Base-by-base conservation (phyloP, 305 asterid genomes). In the Fraxinus dipetala region DNA sequence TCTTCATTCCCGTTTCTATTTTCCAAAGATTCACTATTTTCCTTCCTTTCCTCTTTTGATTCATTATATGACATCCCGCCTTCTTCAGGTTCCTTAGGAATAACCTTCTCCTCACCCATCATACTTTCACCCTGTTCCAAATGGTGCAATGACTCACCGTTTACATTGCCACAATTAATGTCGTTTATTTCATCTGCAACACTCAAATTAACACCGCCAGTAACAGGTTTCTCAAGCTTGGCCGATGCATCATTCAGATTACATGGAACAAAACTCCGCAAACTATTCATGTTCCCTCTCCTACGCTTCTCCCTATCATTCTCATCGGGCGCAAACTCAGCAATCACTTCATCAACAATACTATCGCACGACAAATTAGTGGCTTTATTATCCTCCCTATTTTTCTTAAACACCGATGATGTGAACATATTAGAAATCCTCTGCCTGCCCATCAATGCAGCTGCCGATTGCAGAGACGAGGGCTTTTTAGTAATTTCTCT, bases 381-480 rank as follows among this genome's bases (percentile, higher is more conserved):
- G 63, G 67, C 72, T 72, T 81, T 87, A 84, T 78, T 91, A 86
- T 85, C 92, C 36, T 87, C 87, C 40, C 84, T 84, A 80, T 82
- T 91, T 80, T 91, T 94, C 89, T 92, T 94, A 79, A 94, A 93
- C 22, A 92, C 94, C 10, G 98, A 88, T 20, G 97, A 91, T 31
- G 98, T 92, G 65, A 94, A 93, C 94, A 96, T 80, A 80, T 76
- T 93, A 26, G 98, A 93, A 74, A 96, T 90, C 81, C 92, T 88
- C 79, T 94, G 98, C 89, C 90, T 93, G 82, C 98, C 98, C 98
- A 90, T 92, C 87, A 94, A 81, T n/a, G 98, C 94, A 0, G 99
- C 97, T 0, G 99, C 98, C 24, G 95, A 85, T 38, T 95, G 84
- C 79, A 94, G 83, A 59, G 92, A 91, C 63, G 97, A 89, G 30